A percentile compares a stretch with the other conserved stretches of the same genome.
phyloP scores from a whole-genome alignment of 768 basidiomycete genomes.

The Floccularia luteovirens region DNA sequence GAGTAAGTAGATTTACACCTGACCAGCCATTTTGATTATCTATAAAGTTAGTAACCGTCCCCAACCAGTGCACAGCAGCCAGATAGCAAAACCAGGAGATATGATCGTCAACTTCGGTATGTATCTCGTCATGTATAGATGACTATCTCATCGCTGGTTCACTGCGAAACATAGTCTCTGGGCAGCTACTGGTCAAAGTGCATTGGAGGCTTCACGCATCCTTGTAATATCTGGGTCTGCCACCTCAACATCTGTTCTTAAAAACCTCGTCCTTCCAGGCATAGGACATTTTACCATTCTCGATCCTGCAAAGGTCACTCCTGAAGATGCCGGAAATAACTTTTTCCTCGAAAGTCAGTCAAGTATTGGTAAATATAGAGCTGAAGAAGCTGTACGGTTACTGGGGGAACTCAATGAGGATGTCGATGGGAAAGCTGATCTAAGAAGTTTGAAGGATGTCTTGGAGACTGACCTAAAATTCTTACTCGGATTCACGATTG shows the following conservation, averaged over 20 bases:
- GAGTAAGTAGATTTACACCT: conserved; percentile 12
- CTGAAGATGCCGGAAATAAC: conserved; percentile 88
- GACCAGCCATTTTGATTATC: neutral
- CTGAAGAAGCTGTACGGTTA: conserved; percentile 69
- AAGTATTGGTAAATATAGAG: conserved; percentile 77
- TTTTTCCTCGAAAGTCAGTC: conserved; percentile 80
- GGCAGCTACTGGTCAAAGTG: conserved; percentile 87
- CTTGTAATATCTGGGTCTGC: conserved; percentile 78
- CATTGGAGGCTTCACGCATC: conserved; percentile 78
- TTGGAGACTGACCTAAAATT: conserved; percentile 36
- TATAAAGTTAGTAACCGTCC: neutral
- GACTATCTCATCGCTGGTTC: neutral
- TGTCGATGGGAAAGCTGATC: conserved; percentile 65
- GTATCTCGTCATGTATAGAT: conserved; percentile 9
- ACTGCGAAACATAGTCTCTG: conserved; percentile 52
- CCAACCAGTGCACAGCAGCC: conserved; percentile 50
- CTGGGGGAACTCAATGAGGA: conserved; percentile 84
- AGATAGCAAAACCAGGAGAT: conserved; percentile 83
- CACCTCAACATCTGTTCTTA: conserved; percentile 83
- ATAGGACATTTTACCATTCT: conserved; percentile 94
- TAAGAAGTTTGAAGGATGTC: conserved; percentile 46
- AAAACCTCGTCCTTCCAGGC: conserved; percentile 95
- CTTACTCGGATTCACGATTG: conserved; percentile 54
- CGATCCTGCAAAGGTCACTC: conserved; percentile 51
- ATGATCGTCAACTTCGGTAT: conserved; percentile 92